Conservation (phyloP, 441 rosid species). For the Aleurites moluccanus region DNA sequence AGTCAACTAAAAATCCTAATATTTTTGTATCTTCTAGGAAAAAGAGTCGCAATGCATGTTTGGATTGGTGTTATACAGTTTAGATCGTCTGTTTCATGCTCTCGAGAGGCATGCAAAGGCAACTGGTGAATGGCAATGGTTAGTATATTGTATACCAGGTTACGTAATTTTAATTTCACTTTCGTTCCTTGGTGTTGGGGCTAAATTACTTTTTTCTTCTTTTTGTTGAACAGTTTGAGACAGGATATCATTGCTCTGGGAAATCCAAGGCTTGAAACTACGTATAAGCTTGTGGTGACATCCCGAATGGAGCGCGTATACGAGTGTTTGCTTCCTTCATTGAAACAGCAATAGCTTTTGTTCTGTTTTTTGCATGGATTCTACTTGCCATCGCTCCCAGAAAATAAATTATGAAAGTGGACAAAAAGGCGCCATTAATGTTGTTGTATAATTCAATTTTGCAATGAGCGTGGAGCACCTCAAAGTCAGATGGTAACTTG, state of each 20-base stretch:
- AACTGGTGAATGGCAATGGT: slow-evolving; percentile 93
- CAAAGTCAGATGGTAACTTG: not conserved
- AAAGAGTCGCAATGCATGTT: slow-evolving; percentile 73
- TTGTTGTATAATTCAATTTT: slow-evolving; percentile 21
- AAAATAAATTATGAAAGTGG: not conserved
- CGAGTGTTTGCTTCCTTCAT: slow-evolving; percentile 78
- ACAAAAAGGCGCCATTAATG: not conserved
- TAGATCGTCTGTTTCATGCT: slow-evolving; percentile 68
- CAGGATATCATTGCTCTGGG: slow-evolving; percentile 82
- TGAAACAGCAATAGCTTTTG: slow-evolving; percentile 39
- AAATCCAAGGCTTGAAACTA: slow-evolving; percentile 59
- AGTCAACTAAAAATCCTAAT: not conserved
- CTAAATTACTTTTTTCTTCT: slow-evolving; percentile 19
- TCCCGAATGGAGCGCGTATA: slow-evolving; percentile 66
- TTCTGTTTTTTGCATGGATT: not conserved
- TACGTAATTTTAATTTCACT: not conserved
- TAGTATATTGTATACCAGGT: slow-evolving; percentile 26
- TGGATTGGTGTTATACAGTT: slow-evolving; percentile 75
- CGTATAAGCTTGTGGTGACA: slow-evolving; percentile 64
- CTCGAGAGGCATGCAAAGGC: slow-evolving; percentile 73
- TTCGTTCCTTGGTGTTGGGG: not conserved
- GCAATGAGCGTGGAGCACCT: not conserved
- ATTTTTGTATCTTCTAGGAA: slow-evolving; percentile 49
- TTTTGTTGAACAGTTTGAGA: slow-evolving; percentile 55
- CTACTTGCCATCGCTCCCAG: not conserved